Conservation (phyloP, 441 rosid genomes). For the Croton laevigatus region DNA sequence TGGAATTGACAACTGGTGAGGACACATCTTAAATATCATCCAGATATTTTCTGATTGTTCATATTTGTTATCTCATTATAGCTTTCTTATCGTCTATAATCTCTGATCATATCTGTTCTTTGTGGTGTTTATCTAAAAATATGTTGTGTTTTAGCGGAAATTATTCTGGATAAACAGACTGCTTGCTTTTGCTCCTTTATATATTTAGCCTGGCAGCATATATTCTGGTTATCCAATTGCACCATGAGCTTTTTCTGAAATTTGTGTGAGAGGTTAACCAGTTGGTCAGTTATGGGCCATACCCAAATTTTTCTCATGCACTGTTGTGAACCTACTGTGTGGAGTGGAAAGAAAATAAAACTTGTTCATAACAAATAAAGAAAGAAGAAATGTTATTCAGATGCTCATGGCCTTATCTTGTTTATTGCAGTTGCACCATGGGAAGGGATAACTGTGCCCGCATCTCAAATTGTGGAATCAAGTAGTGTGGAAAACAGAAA, state of each 20-base stretch:
- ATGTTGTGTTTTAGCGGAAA: not conserved
- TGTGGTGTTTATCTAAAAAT: not conserved
- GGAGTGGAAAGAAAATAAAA: not conserved
- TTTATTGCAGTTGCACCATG: constrained; percentile 65
- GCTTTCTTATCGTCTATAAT: not conserved
- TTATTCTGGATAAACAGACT: not conserved
- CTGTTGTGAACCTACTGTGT: not conserved
- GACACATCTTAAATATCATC: constrained; percentile 13
- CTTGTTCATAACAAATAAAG: no score
- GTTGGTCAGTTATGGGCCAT: not conserved
- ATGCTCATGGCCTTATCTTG: constrained; percentile 19
- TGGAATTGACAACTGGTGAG: constrained; percentile 66
- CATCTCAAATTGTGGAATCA: constrained; percentile 30
- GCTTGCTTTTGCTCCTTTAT: not conserved
- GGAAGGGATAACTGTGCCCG: constrained; percentile 52
- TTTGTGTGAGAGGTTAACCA: not conserved
- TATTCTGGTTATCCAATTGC: not conserved
- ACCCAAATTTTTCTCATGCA: not conserved
- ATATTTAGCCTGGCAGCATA: not conserved
- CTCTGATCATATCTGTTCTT: not conserved
- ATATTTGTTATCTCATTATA: not conserved
- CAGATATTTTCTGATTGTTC: not conserved
- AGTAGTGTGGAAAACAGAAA: constrained; percentile 23
- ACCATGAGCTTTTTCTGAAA: not conserved
- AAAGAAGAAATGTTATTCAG: not conserved